Percentiles rank a stretch among this genome's conserved stretches.
phyloP scores from a whole-genome alignment of 2,329 filamentous ascomycete genomes.

The Verticillium nonalfalfae region DNA sequence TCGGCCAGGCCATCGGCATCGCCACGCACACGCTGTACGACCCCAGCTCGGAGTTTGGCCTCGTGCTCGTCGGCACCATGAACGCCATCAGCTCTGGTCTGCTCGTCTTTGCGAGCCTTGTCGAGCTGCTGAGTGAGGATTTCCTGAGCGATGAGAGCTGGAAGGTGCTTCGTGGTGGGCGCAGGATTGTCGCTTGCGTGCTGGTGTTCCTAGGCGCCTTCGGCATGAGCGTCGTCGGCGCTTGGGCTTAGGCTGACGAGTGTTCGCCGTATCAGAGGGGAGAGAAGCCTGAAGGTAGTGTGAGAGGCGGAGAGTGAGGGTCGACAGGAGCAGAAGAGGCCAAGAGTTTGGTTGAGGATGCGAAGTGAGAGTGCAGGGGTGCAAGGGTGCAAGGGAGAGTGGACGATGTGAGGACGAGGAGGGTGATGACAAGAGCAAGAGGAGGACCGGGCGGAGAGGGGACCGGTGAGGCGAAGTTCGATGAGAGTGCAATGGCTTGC shows the following conservation, averaged over 20 bases:
- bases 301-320: not conserved
- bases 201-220: conserved; percentile 54
- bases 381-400: too few relatives aligned
- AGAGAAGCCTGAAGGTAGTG: not conserved
- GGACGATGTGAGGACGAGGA: too few relatives aligned
- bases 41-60: conserved; percentile 56
- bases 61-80: conserved; percentile 67
- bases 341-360: too few relatives aligned
- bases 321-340: too few relatives aligned
- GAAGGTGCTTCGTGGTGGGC: conserved; percentile 45
- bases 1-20: conserved; percentile 69
- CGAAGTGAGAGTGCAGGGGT: too few relatives aligned
- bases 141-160: conserved; percentile 61
- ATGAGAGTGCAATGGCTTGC: too few relatives aligned
- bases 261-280: conserved; percentile 1
- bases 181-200: conserved; percentile 47
- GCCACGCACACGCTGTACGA: conserved; percentile 65
- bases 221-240: conserved; percentile 57
- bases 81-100: conserved; percentile 68
- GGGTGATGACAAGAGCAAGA: too few relatives aligned
- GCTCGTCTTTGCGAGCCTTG: conserved; percentile 64
- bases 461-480: not conserved
- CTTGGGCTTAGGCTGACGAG: conserved; percentile 42
- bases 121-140: conserved; percentile 67
- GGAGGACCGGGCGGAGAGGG: not conserved